Evolutionary conservation across 2,329 filamentous ascomycete genomes (phyloP), one percentile per base, ranked within the genome.

Genomic region (Fonsecaea multimorphosa): DNA sequence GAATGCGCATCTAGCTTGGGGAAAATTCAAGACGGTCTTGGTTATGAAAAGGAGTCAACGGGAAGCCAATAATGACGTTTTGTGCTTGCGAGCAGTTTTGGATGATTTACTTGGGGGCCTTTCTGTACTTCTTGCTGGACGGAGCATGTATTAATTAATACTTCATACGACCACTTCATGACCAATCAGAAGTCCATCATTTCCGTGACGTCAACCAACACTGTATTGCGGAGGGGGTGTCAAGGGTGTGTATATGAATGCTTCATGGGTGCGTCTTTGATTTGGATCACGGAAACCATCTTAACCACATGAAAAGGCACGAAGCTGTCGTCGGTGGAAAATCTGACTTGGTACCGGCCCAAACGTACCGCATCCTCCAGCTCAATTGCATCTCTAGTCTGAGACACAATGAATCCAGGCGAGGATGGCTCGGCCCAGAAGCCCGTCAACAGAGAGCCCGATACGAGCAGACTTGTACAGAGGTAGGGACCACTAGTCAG

Each of bases 381-480:
- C 8, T 31, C 29, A 31, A 31, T 31, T 31, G 8, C 29, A 34
- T 9, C 5, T 34, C 5, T 12, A 34, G 32, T 34, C 32, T 34
- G 32, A 9, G 6, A 34, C 6, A 34, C 34, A 22, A 58, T 68
- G 54, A 44, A 46, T 44, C 16, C 58, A 27, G 34, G 11, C 34
- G 60, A 63, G 16, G 60, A 68, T 62, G 66, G 66, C 54, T 66
- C 73, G 8, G 61, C 66, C 31, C 63, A 72, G 24, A 70, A 72
- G 22, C 75, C 74, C 0, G 52, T 77, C 59, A 77, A 77, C 61
- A 72, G 72, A 3, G 75, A 77, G 59, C 73, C 74, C 29, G 53
- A 71, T 7, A 40, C 71, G 16, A 69, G 74, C 54, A 67, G 71
- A 36, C 69, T 77, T 24, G 40, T 56, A 38, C 40, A 63, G 49